Evolutionary conservation across 192 early-diverging fungal genomes (phyloP), one percentile per base, ranked within the genome.

Genomic region (Dissophora globulifera): DNA sequence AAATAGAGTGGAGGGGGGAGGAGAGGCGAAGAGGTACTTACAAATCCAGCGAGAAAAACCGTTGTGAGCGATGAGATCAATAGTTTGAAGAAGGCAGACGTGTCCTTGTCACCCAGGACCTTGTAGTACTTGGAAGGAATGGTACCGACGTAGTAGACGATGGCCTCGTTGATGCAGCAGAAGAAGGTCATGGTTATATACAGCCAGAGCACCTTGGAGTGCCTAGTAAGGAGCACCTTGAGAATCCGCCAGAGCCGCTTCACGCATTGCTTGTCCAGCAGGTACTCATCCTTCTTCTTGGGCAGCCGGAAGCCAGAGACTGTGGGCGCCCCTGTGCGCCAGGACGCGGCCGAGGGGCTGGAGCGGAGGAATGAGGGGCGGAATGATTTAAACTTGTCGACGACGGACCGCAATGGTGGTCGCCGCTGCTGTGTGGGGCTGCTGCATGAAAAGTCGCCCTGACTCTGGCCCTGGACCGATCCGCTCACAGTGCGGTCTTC

Each of bases 61-160:
- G 90, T 69, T 1, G 62, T 46, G 23, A 92, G 48, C 27, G 88
- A 86, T 20, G 78, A 74, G 4, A 83, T 12, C 15, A 91, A 56
- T 20, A 93, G 71, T n/a, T 64, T 66, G 55, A 53, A 68, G 68
- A 95, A 96, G 4, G 79, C 88, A 17, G 66, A 47, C 4, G 58
- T 27, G 55, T 95, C 88, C 67, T 87, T 86, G 59, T 86, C 82
- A 6, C 84, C 87, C 42, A 96, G 80, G 11, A 92, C 87, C 9
- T 79, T 69, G 81, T 93, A 96, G 78, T 92, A 95, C 57, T 86
- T 69, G 19, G 91, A 89, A 0, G 93, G 87, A 47, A 90, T 72
- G 10, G 81, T 80, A 19, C 95, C 95, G 7, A 89, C 87, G 66
- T 69, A 90, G 62, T 93, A 95, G 2, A 89, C 83, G 10, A 84